Conservation (phyloP, 2,329 filamentous ascomycete species). For the Penicillium nordicum region DNA sequence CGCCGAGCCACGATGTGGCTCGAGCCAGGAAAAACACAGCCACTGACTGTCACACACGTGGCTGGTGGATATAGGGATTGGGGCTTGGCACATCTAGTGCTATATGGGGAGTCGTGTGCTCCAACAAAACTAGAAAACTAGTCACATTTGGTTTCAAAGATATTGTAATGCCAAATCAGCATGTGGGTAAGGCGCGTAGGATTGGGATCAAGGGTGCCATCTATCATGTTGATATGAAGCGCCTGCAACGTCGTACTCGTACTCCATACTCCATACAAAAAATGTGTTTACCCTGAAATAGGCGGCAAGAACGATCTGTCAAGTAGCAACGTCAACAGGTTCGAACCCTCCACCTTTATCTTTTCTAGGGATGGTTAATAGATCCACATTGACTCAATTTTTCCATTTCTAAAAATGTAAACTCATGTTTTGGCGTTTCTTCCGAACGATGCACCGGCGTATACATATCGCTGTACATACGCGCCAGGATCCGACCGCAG, state of each 20-base stretch:
- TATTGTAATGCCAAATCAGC: not conserved
- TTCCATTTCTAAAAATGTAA: not conserved
- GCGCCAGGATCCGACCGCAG: not conserved
- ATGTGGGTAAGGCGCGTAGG: not conserved
- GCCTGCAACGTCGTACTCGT: not conserved
- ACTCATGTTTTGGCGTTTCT: too few relatives aligned
- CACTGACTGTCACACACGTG: slow-evolving; percentile 24
- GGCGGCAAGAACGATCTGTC: not conserved
- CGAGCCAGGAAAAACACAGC: slow-evolving; percentile 15
- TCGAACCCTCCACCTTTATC: not conserved
- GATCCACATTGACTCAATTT: not conserved
- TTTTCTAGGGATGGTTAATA: not conserved
- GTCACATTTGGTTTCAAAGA: not conserved
- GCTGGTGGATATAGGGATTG: slow-evolving; percentile 8
- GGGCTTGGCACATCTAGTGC: not conserved
- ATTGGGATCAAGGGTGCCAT: not conserved
- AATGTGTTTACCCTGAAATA: not conserved
- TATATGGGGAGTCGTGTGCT: not conserved
- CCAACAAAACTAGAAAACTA: not conserved
- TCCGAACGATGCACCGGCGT: not conserved
- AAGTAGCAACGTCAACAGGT: not conserved
- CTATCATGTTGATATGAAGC: not conserved
- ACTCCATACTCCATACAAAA: not conserved
- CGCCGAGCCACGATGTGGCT: slow-evolving; percentile 21
- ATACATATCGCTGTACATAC: not conserved